phyloP scores from a whole-genome alignment of 306 rosid genomes.

The Hippophae rhamnoides region DNA sequence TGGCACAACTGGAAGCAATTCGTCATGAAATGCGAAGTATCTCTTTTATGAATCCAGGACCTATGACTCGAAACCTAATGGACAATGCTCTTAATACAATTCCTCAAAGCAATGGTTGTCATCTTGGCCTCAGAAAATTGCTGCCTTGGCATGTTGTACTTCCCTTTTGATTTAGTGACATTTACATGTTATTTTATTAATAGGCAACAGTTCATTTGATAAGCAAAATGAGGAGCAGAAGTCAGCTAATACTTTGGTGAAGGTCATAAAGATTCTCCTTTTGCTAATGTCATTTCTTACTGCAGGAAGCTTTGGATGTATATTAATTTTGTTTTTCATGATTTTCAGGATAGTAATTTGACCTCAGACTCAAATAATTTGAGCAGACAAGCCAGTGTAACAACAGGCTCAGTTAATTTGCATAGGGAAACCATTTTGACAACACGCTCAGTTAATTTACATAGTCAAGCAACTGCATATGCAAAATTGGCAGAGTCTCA shows the following conservation, averaged over 20 bases:
- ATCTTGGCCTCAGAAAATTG: constrained; percentile 1
- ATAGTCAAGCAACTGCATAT: constrained; percentile 56
- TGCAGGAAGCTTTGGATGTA: background rate
- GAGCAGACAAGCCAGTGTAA: constrained; percentile 56
- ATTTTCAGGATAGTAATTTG: constrained; percentile 31
- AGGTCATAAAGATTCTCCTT: constrained; percentile 19
- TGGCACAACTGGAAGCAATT: constrained; percentile 78
- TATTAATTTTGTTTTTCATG: background rate
- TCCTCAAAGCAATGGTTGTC: constrained; percentile 5
- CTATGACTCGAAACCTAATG: constrained; percentile 49
- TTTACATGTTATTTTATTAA: background rate
- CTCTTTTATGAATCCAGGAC: constrained; percentile 57
- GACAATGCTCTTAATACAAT: constrained; percentile 31
- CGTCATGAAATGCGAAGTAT: constrained; percentile 67
- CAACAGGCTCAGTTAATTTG: no score
- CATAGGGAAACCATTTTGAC: constrained; percentile 28
- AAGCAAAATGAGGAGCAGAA: constrained; percentile 15
- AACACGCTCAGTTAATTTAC: constrained; percentile 38
- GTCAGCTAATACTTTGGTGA: constrained; percentile 10
- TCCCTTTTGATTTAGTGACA: background rate
- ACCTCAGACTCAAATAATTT: constrained; percentile 31
- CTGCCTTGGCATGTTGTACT: background rate
- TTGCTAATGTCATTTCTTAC: background rate
- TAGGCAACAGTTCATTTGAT: constrained; percentile 7
- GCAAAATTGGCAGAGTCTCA: constrained; percentile 67